Base-by-base conservation (phyloP, 108 stramenopile species). In the Skeletonema grethae region DNA sequence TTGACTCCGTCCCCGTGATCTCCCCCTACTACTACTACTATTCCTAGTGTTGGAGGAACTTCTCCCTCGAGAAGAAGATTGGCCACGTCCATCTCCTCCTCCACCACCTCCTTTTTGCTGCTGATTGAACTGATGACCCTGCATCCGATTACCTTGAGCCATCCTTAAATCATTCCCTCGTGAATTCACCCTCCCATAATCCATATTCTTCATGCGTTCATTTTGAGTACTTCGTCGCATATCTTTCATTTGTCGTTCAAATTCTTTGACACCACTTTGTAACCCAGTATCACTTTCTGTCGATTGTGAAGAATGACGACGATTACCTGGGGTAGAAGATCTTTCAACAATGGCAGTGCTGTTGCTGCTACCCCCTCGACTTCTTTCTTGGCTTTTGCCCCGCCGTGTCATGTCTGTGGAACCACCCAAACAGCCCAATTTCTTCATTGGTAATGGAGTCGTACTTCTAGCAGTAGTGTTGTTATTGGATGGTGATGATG, bases 401-500 rank as follows among this genome's bases (percentile, higher is more conserved):
- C 60, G 60, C 38, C 60, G 60, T 32, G 60, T 61, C 60, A 61
- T 35, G n/a, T 61, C 60, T 16, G 60, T 61, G 10, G 60, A 61
- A 5, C 38, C 60, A 36, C 60, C 60, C 38, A 61, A 32, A 36
- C 60, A 61, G 0, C 60, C 60, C 60, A 61, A 20, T 18, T 36
- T 61, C 35, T 61, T 61, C 16, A 8, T 1, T 18, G 60, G 60
- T 35, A 18, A 5, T 53, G 50, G 50, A 24, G 50, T 53, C 8
- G 50, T 53, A 53, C 50, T 53, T 53, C 50, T 53, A 9, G 50
- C 22, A 7, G 50, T 53, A 24, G 22, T 53, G 4, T 3, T 20
- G 18, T 1, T 48, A 48, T 48, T 48, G n/a, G 46, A 18, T 48
- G 46, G 25, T 28, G 25, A 28, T 28, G 25, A 28, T 28, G 25